Base-by-base conservation (phyloP, 257 asterid genomes). In the Gentiana macrophylla region DNA sequence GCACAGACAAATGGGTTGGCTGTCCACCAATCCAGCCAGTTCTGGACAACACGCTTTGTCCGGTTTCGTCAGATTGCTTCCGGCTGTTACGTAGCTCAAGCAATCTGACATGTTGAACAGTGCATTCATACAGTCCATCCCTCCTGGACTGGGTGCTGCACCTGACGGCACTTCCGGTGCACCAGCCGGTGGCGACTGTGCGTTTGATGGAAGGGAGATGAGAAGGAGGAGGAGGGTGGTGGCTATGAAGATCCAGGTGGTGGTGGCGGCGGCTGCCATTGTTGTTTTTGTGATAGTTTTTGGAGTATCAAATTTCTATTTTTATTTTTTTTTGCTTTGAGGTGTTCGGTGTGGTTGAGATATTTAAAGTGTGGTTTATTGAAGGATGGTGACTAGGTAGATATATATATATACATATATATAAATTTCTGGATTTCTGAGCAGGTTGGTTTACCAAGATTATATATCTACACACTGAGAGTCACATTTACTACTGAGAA, bases 21-120 rank as follows among this genome's bases (percentile, higher is more conserved):
- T 74, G 33, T 65, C 67, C 11, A 89, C 73, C 77, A 86, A 32
- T 2, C 67, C 71, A 0, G 76, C 57, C 45, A 89, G 72, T 72
- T 77, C 87, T 15, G 89, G 83, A 74, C 95, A 83, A 78, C 94
- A 89, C 0, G 68, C 80, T 2, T 55, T 58, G 6, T 81, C 95
- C 2, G 97, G 95, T 53, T 73, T 66, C 0, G 79, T 81, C 75
- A 77, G 61, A 41, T 76, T 81, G 72, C 94, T 89, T 10, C 82
- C 89, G 0, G 45, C 46, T 62, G 54, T 63, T 50, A 89, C 95
- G 15, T 67, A 89, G 13, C 67, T 71, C 61, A 86, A 64, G 62
- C 95, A 89, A 59, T 83, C 93, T 0, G 86, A 67, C 55, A 86
- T 37, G 34, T 72, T 70, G 0, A 74, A 0, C 33, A 89, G 49